These are phyloP conservation scores for Aspergillus sp. DNA, from an alignment of 2,329 filamentous ascomycete genomes.

Conservation along the genomic window DNA sequence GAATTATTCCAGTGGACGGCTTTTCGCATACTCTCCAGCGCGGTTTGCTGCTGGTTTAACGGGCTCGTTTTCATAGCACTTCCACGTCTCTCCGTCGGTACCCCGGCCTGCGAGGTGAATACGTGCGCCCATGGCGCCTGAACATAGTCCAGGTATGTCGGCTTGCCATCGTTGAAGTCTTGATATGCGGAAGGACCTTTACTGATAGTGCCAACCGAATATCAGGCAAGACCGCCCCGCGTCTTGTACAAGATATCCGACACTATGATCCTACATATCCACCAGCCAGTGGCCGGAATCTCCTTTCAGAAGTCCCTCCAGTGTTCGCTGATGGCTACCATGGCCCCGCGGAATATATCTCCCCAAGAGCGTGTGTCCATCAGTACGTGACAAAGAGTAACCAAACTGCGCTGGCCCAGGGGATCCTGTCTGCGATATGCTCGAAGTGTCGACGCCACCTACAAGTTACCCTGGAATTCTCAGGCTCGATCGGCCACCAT, in stretches of 20 bases:
- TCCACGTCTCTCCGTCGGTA: background rate
- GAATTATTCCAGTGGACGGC: background rate
- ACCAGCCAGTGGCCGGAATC: constrained; percentile 38
- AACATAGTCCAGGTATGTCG: constrained; percentile 25
- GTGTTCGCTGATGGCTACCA: constrained; percentile 34
- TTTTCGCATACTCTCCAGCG: background rate
- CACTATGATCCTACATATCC: constrained; percentile 38
- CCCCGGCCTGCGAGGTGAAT: background rate
- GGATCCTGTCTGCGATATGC: constrained; percentile 52
- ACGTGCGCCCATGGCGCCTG: constrained; percentile 21
- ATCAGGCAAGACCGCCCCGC: constrained; percentile 44
- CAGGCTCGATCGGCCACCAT: constrained; percentile 29
- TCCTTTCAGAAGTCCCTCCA: constrained; percentile 51
- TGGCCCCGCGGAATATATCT: constrained; percentile 26
- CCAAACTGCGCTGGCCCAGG: constrained; percentile 43
- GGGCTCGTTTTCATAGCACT: background rate
- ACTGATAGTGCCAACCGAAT: background rate
- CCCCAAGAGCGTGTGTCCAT: constrained; percentile 48
- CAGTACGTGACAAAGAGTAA: constrained; percentile 47
- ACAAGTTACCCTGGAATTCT: constrained; percentile 47
- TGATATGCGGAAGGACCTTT: too few species aligned
- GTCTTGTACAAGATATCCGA: constrained; percentile 38
- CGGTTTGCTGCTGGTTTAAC: background rate
- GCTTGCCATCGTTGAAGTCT: background rate
- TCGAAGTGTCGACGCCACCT: constrained; percentile 54